Base-by-base conservation (phyloP, 2,329 filamentous ascomycete genomes). In the Davidsoniella eucalypti region DNA sequence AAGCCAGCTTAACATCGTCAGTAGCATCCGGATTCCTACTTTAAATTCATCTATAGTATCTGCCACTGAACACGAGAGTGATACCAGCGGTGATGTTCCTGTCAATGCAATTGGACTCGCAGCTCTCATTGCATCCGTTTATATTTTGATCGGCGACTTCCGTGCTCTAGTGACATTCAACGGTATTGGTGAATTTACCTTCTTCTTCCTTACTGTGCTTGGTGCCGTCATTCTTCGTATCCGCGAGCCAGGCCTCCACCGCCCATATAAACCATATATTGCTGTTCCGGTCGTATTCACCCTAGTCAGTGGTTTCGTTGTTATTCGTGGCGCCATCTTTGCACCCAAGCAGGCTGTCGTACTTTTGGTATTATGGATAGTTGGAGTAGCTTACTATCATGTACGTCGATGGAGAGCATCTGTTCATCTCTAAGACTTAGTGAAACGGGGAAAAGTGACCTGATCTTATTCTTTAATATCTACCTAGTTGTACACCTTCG, bases 151-250 rank as follows among this genome's bases (percentile, higher is more conserved):
- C 0, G 78, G 77, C 16, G 75, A 69, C 59, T 80, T 81, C 63
- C 69, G 76, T 33, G 71, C 73, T 0, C 68, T 81, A 0, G 57
- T 81, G 9, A 80, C 75, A 0, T 78, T 78, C 55, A 76, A 76
- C 47, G 74, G 74, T 0, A 61, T 77, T 3, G 73, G 72, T 12
- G 73, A 77, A 56, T 80, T 76, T 58, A 71, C 76, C 0, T 81
- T 80, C 61, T 80, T 80, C 63, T 77, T 80, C 57, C 65, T 79
- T 26, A 76, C 76, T 0, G 76, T 80, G 0, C 56, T 79, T 0
- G 77, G 76, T 0, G 70, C 75, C 1, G 64, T 80, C 8, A 62
- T 79, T 14, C 61, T 81, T 41, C 69, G 77, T 10, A 69, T 68
- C 50, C 68, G 72, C 1, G 75, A 80, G 58, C 77, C 76, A 0